Conservation (phyloP, 2,329 filamentous ascomycete species). For the Penicillium aurantiogriseum region DNA sequence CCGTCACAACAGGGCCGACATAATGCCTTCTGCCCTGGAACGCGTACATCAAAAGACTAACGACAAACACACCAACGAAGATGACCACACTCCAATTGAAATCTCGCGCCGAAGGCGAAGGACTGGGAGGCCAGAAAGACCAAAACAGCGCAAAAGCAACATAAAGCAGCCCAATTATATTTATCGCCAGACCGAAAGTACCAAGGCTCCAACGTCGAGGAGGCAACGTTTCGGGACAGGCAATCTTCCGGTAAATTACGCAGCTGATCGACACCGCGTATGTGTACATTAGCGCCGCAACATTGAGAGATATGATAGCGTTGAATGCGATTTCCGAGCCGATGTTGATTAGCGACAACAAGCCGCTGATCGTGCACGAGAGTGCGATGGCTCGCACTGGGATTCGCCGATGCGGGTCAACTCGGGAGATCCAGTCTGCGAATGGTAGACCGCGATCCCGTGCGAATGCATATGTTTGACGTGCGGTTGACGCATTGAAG, state of each 20-base stretch:
- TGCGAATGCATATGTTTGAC: slow-evolving; percentile 46
- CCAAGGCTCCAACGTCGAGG: slow-evolving; percentile 46
- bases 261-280: slow-evolving; percentile 52
- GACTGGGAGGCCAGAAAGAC: slow-evolving; percentile 47
- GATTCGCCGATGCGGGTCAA: slow-evolving; percentile 39
- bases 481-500: slow-evolving; percentile 40
- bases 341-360: slow-evolving; percentile 53
- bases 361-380: slow-evolving; percentile 31
- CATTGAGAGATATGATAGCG: slow-evolving; percentile 51
- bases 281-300: slow-evolving; percentile 50
- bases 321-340: slow-evolving; percentile 53
- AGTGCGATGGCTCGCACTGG: slow-evolving; percentile 43
- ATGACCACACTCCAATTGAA: slow-evolving; percentile 55
- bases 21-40: slow-evolving; percentile 35
- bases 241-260: slow-evolving; percentile 46
- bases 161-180: slow-evolving; percentile 46
- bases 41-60: slow-evolving; percentile 42
- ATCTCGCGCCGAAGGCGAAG: slow-evolving; percentile 38
- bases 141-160: slow-evolving; percentile 48
- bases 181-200: slow-evolving; percentile 44
- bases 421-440: slow-evolving; percentile 39
- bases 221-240: slow-evolving; percentile 40
- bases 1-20: slow-evolving; percentile 28
- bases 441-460: slow-evolving; percentile 46
- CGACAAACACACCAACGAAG: slow-evolving; percentile 41